Conservation (phyloP, 148 eudicot genomes). For the Persicaria tinctoria region DNA sequence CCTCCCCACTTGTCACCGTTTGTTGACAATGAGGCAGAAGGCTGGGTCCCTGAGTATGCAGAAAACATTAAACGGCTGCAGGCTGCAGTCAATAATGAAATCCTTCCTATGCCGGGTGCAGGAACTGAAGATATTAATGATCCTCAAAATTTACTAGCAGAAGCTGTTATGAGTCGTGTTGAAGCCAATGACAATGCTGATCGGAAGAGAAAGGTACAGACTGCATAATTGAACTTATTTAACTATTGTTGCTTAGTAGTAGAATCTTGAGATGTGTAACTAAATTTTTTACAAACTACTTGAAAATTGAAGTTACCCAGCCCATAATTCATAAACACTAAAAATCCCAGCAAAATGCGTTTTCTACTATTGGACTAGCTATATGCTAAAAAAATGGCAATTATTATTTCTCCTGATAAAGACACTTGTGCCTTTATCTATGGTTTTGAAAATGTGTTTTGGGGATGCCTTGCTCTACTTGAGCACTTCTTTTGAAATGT, state of each 20-base stretch:
- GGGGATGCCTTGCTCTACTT: too few relatives aligned
- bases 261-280: neutral
- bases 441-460: too few relatives aligned
- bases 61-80: constrained; percentile 65
- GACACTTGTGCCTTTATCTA: too few relatives aligned
- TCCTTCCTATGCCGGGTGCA: constrained; percentile 80
- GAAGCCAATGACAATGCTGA: constrained; percentile 82
- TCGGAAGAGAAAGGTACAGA: constrained; percentile 52
- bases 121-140: constrained; percentile 68
- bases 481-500: too few relatives aligned
- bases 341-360: too few relatives aligned
- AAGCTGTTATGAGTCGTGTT: constrained; percentile 55
- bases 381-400: too few relatives aligned
- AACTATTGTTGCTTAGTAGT: neutral
- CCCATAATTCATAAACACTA: too few relatives aligned
- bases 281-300: too few relatives aligned
- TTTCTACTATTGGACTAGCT: too few relatives aligned
- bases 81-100: constrained; percentile 70
- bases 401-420: too few relatives aligned
- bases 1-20: constrained; percentile 98
- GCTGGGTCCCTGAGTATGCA: constrained; percentile 83
- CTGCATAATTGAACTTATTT: neutral
- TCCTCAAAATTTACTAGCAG: constrained; percentile 54
- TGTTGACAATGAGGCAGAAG: constrained; percentile 82
- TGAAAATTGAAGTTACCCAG: too few relatives aligned